Base-by-base conservation (phyloP, 768 basidiomycete species). In the Lactarius psammicola region DNA sequence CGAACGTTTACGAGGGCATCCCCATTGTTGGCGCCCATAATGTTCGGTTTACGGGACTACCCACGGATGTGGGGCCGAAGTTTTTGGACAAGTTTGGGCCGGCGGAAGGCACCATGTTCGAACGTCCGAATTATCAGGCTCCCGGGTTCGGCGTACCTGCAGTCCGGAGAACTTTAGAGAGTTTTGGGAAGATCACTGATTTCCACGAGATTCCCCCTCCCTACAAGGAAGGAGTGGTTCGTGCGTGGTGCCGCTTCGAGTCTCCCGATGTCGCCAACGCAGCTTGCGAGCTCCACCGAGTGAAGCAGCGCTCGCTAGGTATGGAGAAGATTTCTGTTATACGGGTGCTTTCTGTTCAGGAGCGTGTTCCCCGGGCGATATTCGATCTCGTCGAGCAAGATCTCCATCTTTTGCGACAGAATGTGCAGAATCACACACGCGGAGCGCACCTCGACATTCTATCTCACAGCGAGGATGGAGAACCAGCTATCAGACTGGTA, bases 11-110 rank as follows among this genome's bases (percentile, higher is more conserved):
- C 70, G 75, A 78, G 5, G 87, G 86, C 2, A 71, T 87, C 0
- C 89, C 87, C 1, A 80, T 80, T 1, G 78, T 89, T 10, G 86
- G 84, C 3, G 72, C 75, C 0, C 82, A 82, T 71, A 91, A 84
- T 9, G 85, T 93, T 60, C 83, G 82, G 20, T 83, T 92, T 69
- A 72, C 73, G 6, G 79, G 82, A 5, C 71, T 91, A 5, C 87
- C 88, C 1, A 71, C 81, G 0, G 76, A 78, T 49, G 75, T 79
- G 0, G 76, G 72, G 1, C 74, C 80, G 26, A 73, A 79, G 20
- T 78, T 78, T 15, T 71, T 88, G 70, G 75, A 78, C 44, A 74
- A 76, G 31, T 85, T 85, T 65, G 80, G 80, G 4, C 72, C 76
- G 1, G 79, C 83, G 1, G 78, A 81, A 28, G 83, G 81, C 9